Base-by-base conservation (phyloP, 352 stramenopile species). In the Phytophthora cactorum region DNA sequence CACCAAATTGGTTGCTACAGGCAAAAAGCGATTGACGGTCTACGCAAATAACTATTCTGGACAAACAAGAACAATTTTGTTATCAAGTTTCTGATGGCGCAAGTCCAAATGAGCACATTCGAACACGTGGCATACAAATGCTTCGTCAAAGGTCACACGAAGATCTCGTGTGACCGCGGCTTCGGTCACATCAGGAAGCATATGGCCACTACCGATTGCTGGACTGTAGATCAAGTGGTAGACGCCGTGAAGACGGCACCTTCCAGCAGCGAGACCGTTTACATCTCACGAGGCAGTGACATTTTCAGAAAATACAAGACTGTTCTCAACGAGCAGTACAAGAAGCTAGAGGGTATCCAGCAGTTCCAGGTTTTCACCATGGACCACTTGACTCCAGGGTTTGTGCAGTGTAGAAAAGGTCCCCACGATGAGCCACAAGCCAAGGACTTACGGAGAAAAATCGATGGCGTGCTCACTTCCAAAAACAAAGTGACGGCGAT, bases 111-210 rank as follows among this genome's bases (percentile, higher is more conserved):
- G 61, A 47, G 47, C 17, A 15, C 25, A 11, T 63, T 57, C 2
- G 28, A 63, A 49, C n/a, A 14, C 8, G 27, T 69, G 2, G 25
- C 44, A n/a, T 52, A 51, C 17, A 68, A 66, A 17, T 74, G 66
- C 22, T 66, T 74, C 28, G 54, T 74, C 0, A 74, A 74, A n/a
- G 59, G 59, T 1, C 54, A 69, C 29, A 69, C 60, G 10, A 70
- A 66, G 38, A 74, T 59, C 44, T 52, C 60, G 0, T 46, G 49
- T 5, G 50, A 74, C 29, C 49, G 66, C 4, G 66, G 66, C 1
- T 74, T 74, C 27, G 59, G 54, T 1, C 59, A 70, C 22, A 34
- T 34, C 17, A 22, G 17, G 17, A 22, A 22, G 17, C 17, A 22
- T 22, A 22, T 22, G 17, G 17, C 17, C 17, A 22, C 17, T 22